Base-by-base conservation (phyloP, 1,284 basidiomycete species). In the Phaffia rhodozyma region DNA sequence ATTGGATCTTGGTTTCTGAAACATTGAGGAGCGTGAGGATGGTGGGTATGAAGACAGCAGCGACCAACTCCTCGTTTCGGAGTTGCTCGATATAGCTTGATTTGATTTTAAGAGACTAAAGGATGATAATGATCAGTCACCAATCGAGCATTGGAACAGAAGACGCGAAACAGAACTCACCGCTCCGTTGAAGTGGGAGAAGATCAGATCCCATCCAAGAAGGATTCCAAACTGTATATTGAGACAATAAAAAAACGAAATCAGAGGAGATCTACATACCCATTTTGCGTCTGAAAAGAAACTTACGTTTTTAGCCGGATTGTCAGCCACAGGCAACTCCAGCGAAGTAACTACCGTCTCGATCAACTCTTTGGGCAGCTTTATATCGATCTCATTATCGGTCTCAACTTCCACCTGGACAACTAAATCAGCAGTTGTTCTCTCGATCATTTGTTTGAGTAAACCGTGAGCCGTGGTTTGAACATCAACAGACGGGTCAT, bases 161-260 rank as follows among this genome's bases (percentile, higher is more conserved):
- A 27, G 34, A 21, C 16, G 55, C 29, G 53, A 43, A 38, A 11
- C 9, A 34, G 78, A 1, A 71, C 87, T 69, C 72, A 93, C 91
- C 11, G 91, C 87, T 72, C 89, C 83, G 43, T 81, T 79, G 75
- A 98, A 97, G 65, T 90, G 81, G 71, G 94, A 89, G 68, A 97
- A 86, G 0, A 87, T 72, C 5, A 91, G 78, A 83, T 97, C 88
- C 94, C 94, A 98, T 9, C 82, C 82, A 4, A 97, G 79, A n/a
- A 97, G 77, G 70, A 85, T 72, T 6, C 73, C 69, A 20, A 55
- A 66, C 64, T 66, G 13, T 7, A 7, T 16, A 43, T 11, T 16
- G 47, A 20, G 13, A 34, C 23, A 52, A 52, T n/a, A 2, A 21
- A n/a, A 32, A 54, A 52, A 27, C 34, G 73, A 70, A 0, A 68